These are phyloP conservation scores for Penicillium antarcticum DNA, from an alignment of 495 filamentous ascomycete species.

Conservation along the genomic window DNA sequence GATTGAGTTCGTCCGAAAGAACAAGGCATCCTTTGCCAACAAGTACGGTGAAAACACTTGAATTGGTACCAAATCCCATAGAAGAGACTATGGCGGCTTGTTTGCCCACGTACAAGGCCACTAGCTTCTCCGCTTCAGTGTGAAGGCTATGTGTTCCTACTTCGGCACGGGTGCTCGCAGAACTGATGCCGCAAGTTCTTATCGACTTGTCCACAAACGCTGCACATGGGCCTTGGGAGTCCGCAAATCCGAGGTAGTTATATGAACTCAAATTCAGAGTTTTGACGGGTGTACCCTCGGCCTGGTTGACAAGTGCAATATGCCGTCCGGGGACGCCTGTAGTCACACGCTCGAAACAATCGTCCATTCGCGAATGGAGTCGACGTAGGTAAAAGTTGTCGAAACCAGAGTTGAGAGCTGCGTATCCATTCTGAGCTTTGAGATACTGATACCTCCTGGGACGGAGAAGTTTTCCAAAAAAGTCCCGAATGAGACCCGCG, in stretches of 20 bases:
- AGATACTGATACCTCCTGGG: slow-evolving; percentile 79
- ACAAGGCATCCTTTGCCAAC: slow-evolving; percentile 91
- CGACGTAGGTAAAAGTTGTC: slow-evolving; percentile 97
- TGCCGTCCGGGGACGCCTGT: slow-evolving; percentile 92
- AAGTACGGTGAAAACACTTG: slow-evolving; percentile 82
- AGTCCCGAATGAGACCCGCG: slow-evolving; percentile 92
- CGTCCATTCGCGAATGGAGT: slow-evolving; percentile 89
- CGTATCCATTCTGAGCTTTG: slow-evolving; percentile 81
- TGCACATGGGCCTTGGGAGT: slow-evolving; percentile 95
- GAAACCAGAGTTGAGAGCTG: slow-evolving; percentile 97
- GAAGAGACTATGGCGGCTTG: slow-evolving; percentile 95
- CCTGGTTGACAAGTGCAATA: slow-evolving; percentile 87
- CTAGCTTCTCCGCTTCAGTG: slow-evolving; percentile 79
- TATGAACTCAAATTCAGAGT: slow-evolving; percentile 98
- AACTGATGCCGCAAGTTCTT: slow-evolving; percentile 76
- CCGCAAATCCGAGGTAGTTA: slow-evolving; percentile 97
- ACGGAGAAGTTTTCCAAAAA: slow-evolving; percentile 94
- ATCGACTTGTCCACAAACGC: slow-evolving; percentile 85
- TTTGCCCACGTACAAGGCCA: slow-evolving; percentile 91
- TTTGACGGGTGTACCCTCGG: slow-evolving; percentile 84
- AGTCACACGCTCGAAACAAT: slow-evolving; percentile 88
- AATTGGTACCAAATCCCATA: slow-evolving; percentile 97
- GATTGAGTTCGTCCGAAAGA: slow-evolving; percentile 95
- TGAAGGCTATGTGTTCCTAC: slow-evolving; percentile 84
- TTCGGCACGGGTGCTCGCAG: slow-evolving; percentile 77